Conservation (phyloP, 306 rosid species). For the Inga leiocalycina region DNA sequence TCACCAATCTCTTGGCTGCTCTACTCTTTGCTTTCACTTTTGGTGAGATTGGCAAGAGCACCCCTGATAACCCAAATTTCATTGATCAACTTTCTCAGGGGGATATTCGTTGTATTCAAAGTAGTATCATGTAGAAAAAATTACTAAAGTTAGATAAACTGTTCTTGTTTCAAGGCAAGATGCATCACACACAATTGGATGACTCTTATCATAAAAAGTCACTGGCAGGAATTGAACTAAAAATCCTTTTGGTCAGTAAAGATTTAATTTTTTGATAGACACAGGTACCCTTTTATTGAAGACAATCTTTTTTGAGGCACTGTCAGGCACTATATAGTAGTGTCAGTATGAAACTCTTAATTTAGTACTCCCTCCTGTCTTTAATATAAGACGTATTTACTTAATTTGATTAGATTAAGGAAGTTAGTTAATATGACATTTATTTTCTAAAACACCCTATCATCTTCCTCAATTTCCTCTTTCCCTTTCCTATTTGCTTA, state of each 20-base stretch:
- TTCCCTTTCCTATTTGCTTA: too few relatives aligned
- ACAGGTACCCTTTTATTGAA: too few relatives aligned
- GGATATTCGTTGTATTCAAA: constrained; percentile 17
- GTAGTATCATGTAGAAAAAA: neutral
- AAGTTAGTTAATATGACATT: too few relatives aligned
- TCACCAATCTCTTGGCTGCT: constrained; percentile 86
- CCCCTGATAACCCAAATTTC: constrained; percentile 60
- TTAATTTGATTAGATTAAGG: too few relatives aligned
- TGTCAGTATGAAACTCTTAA: constrained; percentile 5
- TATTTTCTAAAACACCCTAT: too few relatives aligned
- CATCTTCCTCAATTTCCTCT: too few relatives aligned
- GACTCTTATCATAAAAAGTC: neutral
- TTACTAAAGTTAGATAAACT: neutral
- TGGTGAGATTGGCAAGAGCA: constrained; percentile 77
- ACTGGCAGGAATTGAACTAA: neutral
- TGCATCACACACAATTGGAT: neutral
- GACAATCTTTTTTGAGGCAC: too few relatives aligned
- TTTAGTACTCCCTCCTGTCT: neutral
- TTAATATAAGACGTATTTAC: too few relatives aligned
- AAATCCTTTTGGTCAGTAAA: neutral
- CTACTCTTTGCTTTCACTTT: constrained; percentile 74
- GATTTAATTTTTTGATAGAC: neutral
- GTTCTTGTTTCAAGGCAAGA: neutral
- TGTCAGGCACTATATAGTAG: too few relatives aligned
- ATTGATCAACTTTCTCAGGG: constrained; percentile 78